A percentile compares a stretch with the other conserved stretches of the same genome.
Evolutionary conservation across 1,139 yeast species (phyloP).

Genomic region (Kurtzmaniella quercitrusa): DNA sequence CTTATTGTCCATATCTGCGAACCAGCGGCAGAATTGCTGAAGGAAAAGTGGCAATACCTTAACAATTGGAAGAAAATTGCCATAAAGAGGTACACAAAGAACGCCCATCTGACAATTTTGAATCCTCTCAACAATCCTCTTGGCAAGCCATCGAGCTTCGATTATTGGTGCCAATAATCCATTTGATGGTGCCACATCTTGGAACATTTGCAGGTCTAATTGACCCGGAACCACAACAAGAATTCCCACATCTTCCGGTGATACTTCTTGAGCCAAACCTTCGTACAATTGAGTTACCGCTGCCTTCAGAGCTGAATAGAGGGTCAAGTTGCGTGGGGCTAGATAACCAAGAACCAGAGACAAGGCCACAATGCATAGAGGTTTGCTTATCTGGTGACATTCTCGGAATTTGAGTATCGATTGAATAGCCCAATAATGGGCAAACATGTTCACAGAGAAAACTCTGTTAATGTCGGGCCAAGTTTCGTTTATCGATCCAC

Average conservation of each 20-base stretch:
- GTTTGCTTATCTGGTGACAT: constrained; percentile 15
- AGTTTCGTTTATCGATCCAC: constrained; percentile 32
- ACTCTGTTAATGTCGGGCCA: constrained; percentile 16
- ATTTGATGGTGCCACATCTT: constrained; percentile 55
- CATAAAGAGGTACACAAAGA: constrained; percentile 56
- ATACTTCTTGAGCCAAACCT: constrained; percentile 49
- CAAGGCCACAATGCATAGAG: constrained; percentile 55
- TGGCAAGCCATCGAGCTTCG: constrained; percentile 39
- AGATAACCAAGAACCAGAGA: constrained; percentile 69
- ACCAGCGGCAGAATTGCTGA: constrained; percentile 43
- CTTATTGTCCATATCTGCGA: constrained; percentile 52
- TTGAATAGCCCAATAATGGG: constrained; percentile 52
- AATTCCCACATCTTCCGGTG: constrained; percentile 28
- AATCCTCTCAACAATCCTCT: constrained; percentile 35
- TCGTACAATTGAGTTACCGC: constrained; percentile 59
- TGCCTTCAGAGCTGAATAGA: constrained; percentile 66
- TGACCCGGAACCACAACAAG: constrained; percentile 67
- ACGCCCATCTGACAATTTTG: constrained; percentile 50
- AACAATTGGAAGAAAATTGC: constrained; percentile 51
- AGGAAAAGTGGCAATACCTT: constrained; percentile 49
- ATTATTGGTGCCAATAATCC: constrained; percentile 65
- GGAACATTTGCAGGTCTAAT: constrained; percentile 57
- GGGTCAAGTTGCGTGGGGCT: constrained; percentile 64
- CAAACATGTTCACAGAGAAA: constrained; percentile 52
- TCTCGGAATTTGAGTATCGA: constrained; percentile 25